Evolutionary conservation across 768 basidiomycete genomes (phyloP).

Genomic region (Rickenella mellea): DNA sequence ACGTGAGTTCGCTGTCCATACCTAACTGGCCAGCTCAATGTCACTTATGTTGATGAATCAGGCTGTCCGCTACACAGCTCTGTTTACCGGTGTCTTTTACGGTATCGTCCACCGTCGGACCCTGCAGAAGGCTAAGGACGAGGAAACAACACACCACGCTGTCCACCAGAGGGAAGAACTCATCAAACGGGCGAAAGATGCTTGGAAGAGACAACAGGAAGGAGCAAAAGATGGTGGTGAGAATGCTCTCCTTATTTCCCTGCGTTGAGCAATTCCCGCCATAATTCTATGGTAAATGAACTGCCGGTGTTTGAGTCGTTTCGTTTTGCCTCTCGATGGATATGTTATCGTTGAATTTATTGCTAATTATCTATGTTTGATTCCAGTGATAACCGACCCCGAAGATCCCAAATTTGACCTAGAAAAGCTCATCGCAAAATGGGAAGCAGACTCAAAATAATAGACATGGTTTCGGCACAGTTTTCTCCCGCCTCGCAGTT

Average conservation of each 20-base stretch:
- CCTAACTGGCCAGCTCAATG: neutral
- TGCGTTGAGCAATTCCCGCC: neutral
- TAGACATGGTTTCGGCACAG: no score
- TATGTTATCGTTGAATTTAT: neutral
- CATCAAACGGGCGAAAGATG: conserved; percentile 81
- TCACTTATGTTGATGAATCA: conserved; percentile 20
- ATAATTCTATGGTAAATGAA: neutral
- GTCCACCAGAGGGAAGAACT: conserved; percentile 66
- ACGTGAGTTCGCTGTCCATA: no score
- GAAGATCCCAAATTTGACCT: conserved; percentile 95
- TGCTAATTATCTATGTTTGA: neutral
- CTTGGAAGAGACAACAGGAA: conserved; percentile 76
- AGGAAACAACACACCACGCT: conserved; percentile 65
- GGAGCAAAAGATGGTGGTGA: conserved; percentile 44
- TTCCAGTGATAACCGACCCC: conserved; percentile 80
- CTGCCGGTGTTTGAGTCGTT: neutral
- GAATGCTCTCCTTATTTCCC: conserved; percentile 18
- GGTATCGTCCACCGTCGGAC: conserved; percentile 90
- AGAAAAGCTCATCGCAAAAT: conserved; percentile 76
- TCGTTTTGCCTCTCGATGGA: conserved; percentile 6
- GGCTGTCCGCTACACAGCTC: conserved; percentile 93
- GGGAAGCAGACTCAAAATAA: conserved; percentile 62
- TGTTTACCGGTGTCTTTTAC: conserved; percentile 79
- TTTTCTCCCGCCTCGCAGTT: no score
- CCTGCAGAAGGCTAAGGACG: conserved; percentile 73